A percentile compares a stretch with the other conserved stretches of the same genome.
Evolutionary conservation across 2,329 filamentous ascomycete genomes (phyloP).

Genomic region (Ceratocystis cacaofunesta): DNA sequence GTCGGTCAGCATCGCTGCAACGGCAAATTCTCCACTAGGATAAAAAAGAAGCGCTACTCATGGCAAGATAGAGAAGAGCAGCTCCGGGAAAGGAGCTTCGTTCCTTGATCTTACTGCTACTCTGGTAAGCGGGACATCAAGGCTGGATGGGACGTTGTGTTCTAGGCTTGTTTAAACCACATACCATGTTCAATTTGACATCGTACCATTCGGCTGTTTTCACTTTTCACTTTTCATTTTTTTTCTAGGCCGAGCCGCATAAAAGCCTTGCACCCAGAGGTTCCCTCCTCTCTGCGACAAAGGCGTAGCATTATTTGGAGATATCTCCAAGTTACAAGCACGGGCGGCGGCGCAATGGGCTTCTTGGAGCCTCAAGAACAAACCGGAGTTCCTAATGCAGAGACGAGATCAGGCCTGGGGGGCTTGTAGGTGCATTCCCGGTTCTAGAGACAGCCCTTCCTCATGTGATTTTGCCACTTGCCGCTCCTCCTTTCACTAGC

Average conservation of each 20-base stretch:
- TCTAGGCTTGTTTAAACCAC: background rate
- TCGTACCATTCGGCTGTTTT: background rate
- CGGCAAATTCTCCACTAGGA: background rate
- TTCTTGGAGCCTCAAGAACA: background rate
- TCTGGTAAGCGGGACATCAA: background rate
- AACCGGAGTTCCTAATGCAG: background rate
- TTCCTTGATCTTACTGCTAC: too few species aligned
- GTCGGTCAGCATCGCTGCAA: conserved; percentile 6
- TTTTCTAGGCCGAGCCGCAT: background rate
- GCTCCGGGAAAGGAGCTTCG: conserved; percentile 8
- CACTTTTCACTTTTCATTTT: too few species aligned
- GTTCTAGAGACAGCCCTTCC: background rate
- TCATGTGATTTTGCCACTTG: background rate
- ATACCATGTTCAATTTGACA: background rate
- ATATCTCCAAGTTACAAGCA: conserved; percentile 1
- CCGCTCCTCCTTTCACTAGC: background rate
- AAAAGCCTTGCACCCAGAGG: background rate
- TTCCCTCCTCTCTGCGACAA: background rate
- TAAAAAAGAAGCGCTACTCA: background rate
- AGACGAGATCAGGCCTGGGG: background rate
- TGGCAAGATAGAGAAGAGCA: background rate
- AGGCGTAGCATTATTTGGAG: background rate
- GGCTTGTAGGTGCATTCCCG: background rate
- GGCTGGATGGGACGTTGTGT: background rate
- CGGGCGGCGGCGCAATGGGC: background rate